Conservation (phyloP, 257 asterid species). For the Lithospermum erythrorhizon region DNA sequence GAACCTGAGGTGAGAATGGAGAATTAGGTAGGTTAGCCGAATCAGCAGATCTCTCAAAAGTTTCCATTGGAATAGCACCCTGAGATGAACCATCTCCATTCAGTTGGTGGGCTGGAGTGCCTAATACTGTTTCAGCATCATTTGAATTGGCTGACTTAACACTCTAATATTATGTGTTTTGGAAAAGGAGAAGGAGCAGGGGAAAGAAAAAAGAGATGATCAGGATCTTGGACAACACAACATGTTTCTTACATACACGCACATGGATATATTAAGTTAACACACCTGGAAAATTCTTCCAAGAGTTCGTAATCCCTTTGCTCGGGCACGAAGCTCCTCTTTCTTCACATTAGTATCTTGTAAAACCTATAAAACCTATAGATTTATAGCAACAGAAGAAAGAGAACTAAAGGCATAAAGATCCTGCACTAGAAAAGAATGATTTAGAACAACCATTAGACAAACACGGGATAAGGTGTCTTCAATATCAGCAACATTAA, state of each 20-base stretch:
- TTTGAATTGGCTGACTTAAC: slow-evolving; percentile 55
- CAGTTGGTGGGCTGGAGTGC: slow-evolving; percentile 30
- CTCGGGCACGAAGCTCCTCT: slow-evolving; percentile 89
- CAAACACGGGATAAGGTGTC: slow-evolving; percentile 89
- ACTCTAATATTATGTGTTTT: slow-evolving; percentile 32
- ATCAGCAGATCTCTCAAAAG: slow-evolving; percentile 38
- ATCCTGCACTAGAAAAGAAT: slow-evolving; percentile 8
- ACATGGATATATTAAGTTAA: slow-evolving; percentile 5
- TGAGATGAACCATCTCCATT: slow-evolving; percentile 35
- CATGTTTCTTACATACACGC: background rate
- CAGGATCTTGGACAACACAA: background rate
- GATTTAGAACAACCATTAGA: slow-evolving; percentile 59
- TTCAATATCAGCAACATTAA: slow-evolving; percentile 97
- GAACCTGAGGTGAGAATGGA: slow-evolving; percentile 42
- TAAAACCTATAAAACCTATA: slow-evolving; percentile 48
- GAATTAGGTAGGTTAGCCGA: slow-evolving; percentile 25
- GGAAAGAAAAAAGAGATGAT: background rate
- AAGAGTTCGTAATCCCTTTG: slow-evolving; percentile 88
- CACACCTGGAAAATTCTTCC: slow-evolving; percentile 84
- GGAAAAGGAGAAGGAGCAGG: background rate
- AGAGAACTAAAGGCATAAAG: background rate
- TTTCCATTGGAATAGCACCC: slow-evolving; percentile 29
- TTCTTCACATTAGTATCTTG: slow-evolving; percentile 73
- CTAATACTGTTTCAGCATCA: slow-evolving; percentile 29
- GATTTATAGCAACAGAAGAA: slow-evolving; percentile 12